These are phyloP conservation scores for Mycena venus DNA, from an alignment of 768 basidiomycete species.

Conservation along the genomic window DNA sequence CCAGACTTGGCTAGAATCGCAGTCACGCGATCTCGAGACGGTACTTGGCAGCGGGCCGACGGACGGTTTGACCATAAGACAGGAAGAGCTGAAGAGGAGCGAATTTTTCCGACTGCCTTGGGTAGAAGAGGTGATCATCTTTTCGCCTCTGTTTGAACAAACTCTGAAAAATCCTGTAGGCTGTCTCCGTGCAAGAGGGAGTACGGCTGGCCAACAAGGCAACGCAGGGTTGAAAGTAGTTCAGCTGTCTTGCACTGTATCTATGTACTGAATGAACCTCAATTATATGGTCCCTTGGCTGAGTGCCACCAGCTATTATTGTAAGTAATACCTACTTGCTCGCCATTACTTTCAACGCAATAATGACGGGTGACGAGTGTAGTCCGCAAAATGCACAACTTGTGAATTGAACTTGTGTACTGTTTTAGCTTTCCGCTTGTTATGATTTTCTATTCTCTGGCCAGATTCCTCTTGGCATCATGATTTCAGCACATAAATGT, in stretches of 20 bases:
- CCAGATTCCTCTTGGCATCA: no score
- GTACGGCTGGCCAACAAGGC: constrained; percentile 26
- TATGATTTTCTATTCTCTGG: no score
- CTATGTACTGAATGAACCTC: no score
- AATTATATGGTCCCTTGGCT: no score
- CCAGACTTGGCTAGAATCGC: constrained; percentile 92
- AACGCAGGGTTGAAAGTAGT: constrained; percentile 7
- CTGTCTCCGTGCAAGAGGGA: constrained; percentile 27
- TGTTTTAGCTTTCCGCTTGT: no score
- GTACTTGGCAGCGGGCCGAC: constrained; percentile 90
- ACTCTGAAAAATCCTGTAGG: not conserved
- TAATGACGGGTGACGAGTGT: no score
- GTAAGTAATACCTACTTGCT: no score
- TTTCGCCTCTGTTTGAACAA: not conserved
- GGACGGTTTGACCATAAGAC: constrained; percentile 83
- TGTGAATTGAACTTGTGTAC: no score
- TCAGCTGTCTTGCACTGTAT: not conserved
- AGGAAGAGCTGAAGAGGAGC: constrained; percentile 89
- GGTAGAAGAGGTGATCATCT: constrained; percentile 75
- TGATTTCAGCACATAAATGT: no score
- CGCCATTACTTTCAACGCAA: no score
- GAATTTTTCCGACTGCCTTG: constrained; percentile 94
- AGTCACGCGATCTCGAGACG: constrained; percentile 91
- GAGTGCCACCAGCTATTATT: no score
- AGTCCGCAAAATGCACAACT: no score